Conservation (phyloP, 2,329 filamentous ascomycete genomes). For the Xylaria hypoxylon region DNA sequence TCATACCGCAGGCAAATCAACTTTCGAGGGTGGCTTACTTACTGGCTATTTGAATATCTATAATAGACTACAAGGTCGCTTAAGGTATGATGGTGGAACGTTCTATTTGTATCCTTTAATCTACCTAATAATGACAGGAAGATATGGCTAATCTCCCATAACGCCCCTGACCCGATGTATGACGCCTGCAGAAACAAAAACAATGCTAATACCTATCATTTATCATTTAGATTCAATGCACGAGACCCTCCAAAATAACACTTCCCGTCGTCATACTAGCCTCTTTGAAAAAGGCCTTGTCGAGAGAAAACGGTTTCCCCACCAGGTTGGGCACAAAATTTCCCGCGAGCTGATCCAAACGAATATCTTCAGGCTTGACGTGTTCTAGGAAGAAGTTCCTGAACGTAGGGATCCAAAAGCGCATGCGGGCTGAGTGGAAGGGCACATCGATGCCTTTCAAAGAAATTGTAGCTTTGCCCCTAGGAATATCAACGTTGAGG, state of each 20-base stretch:
- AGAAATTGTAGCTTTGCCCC: slow-evolving; percentile 35
- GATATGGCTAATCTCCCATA: background rate
- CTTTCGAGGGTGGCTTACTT: too few species aligned
- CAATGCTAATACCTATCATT: background rate
- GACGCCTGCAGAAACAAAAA: background rate
- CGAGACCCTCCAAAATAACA: slow-evolving; percentile 41
- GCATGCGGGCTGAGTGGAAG: slow-evolving; percentile 35
- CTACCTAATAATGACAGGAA: background rate
- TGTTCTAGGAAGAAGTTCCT: slow-evolving; percentile 27
- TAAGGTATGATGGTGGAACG: background rate
- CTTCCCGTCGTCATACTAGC: slow-evolving; percentile 38
- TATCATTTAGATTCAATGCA: slow-evolving; percentile 40
- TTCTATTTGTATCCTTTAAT: background rate
- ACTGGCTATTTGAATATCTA: too few species aligned
- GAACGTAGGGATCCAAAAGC: slow-evolving; percentile 34
- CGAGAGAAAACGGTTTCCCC: slow-evolving; percentile 32
- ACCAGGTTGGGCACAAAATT: slow-evolving; percentile 32
- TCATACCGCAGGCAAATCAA: too few species aligned
- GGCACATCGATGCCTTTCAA: slow-evolving; percentile 35
- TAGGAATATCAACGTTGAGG: slow-evolving; percentile 28
- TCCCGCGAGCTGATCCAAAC: slow-evolving; percentile 22
- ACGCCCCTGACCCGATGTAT: background rate
- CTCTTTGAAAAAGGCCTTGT: slow-evolving; percentile 28
- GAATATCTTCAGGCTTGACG: slow-evolving; percentile 32
- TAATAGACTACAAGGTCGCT: too few species aligned